Percentiles rank a stretch among this genome's conserved stretches.
Evolutionary conservation across 2,329 filamentous ascomycete species (phyloP).

Genomic region (Hawksworthiomyces lignivorus): DNA sequence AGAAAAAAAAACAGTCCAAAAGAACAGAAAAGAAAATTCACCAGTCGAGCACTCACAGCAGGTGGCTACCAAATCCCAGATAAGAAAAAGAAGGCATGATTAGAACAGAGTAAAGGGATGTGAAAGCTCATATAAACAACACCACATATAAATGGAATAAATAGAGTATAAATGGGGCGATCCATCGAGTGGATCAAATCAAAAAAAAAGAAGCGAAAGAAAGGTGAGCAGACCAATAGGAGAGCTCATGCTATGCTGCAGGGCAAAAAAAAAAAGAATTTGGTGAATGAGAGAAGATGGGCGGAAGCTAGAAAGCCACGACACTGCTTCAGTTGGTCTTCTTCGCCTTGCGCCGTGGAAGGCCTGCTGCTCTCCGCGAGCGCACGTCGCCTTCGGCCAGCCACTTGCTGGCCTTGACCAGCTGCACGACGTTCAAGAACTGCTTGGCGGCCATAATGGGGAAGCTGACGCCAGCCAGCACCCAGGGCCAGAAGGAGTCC

Average conservation of each 20-base stretch:
- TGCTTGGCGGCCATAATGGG: slow-evolving; percentile 91
- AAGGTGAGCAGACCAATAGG: background rate
- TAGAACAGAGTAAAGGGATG: background rate
- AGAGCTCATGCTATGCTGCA: background rate
- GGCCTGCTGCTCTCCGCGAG: slow-evolving; percentile 48
- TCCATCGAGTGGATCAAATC: too few species aligned
- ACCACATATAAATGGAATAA: too few species aligned
- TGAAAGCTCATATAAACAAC: too few species aligned
- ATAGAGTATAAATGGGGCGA: too few species aligned
- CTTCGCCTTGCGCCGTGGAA: slow-evolving; percentile 36
- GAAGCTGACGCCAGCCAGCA: slow-evolving; percentile 70
- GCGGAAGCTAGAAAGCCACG: too few species aligned
- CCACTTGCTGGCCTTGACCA: slow-evolving; percentile 88
- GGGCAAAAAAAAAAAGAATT: background rate
- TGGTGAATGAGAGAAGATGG: too few species aligned
- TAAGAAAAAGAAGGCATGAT: background rate
- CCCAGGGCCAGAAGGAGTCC: slow-evolving; percentile 55
- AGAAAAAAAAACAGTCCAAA: background rate
- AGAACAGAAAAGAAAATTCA: background rate
- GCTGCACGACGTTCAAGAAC: slow-evolving; percentile 85
- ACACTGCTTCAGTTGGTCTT: slow-evolving; percentile 17
- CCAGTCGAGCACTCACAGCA: too few species aligned
- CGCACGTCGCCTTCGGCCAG: slow-evolving; percentile 83
- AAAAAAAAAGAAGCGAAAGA: background rate
- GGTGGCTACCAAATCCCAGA: background rate